A percentile compares a stretch with the other conserved stretches of the same genome.
phyloP scores from a whole-genome alignment of 1,139 yeast species.

The Debaryomyces sp. region DNA sequence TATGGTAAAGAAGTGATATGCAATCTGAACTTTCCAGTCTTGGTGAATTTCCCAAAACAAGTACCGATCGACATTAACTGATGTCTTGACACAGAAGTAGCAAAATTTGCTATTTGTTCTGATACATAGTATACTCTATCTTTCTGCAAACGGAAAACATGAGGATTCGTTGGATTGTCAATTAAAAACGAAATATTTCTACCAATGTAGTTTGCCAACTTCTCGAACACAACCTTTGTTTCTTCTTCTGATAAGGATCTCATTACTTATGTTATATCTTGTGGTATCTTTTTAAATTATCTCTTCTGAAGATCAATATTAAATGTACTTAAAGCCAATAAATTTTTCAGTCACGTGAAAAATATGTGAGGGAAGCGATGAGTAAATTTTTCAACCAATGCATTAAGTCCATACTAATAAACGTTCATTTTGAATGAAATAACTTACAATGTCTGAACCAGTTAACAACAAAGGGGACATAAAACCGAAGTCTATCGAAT shows the following conservation, averaged over 20 bases:
- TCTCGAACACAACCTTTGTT: constrained; percentile 93
- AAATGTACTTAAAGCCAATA: not conserved
- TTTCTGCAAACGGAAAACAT: constrained; percentile 93
- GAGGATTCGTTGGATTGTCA: constrained; percentile 87
- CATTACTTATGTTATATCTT: constrained; percentile 47
- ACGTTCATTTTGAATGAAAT: not conserved
- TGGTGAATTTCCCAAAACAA: constrained; percentile 95
- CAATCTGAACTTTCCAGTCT: constrained; percentile 93
- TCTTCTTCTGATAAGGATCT: constrained; percentile 97
- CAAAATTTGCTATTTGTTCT: constrained; percentile 80
- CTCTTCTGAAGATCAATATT: not conserved
- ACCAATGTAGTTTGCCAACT: constrained; percentile 94
- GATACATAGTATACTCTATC: constrained; percentile 94
- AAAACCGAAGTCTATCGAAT: constrained; percentile 1
- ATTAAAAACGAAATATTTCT: constrained; percentile 87
- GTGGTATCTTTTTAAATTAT: not conserved
- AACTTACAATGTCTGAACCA: constrained; percentile 10
- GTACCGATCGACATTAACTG: constrained; percentile 91
- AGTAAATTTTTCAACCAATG: constrained; percentile 10
- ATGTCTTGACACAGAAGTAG: constrained; percentile 87
- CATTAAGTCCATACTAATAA: not conserved
- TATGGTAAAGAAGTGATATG: constrained; percentile 90
- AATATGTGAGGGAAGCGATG: constrained; percentile 11
- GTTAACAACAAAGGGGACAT: constrained; percentile 5
- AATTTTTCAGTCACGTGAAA: constrained; percentile 13